These are phyloP conservation scores for Coccomyxa sp. DNA, from an alignment of 139 green algal genomes.

Conservation along the genomic window DNA sequence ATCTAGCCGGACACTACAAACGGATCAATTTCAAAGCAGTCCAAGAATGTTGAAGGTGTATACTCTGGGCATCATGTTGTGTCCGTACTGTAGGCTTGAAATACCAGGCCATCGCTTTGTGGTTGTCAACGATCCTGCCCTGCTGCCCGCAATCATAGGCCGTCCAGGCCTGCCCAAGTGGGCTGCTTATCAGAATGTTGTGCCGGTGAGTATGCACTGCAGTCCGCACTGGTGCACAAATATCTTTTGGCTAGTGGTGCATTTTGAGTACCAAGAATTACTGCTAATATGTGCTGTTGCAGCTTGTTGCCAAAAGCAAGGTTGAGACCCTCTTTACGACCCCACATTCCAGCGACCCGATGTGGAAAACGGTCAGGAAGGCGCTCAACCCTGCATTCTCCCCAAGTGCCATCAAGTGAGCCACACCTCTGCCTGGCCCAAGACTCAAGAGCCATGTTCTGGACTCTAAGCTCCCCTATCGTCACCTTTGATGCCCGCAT, in stretches of 20 bases:
- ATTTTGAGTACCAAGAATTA: neutral
- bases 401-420: neutral
- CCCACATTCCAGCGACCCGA: neutral
- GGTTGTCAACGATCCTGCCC: neutral
- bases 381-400: neutral
- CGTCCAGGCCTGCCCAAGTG: neutral
- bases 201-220: neutral
- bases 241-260: neutral
- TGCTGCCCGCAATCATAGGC: neutral
- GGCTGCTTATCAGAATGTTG: neutral
- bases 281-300: neutral
- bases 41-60: neutral
- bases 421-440: too few species aligned
- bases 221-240: neutral
- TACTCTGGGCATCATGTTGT: neutral
- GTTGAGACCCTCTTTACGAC: neutral
- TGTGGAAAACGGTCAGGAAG: neutral
- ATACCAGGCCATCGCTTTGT: neutral
- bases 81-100: neutral
- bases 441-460: too few species aligned
- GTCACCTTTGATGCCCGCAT: too few species aligned
- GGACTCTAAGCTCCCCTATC: too few species aligned
- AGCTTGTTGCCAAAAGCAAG: neutral
- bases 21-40: neutral
- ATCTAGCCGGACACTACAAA: too few species aligned